Percentiles rank a stretch among this genome's conserved stretches.
Evolutionary conservation across 2,329 filamentous ascomycete species (phyloP).

Genomic region (Aaosphaeria pasadenensis): DNA sequence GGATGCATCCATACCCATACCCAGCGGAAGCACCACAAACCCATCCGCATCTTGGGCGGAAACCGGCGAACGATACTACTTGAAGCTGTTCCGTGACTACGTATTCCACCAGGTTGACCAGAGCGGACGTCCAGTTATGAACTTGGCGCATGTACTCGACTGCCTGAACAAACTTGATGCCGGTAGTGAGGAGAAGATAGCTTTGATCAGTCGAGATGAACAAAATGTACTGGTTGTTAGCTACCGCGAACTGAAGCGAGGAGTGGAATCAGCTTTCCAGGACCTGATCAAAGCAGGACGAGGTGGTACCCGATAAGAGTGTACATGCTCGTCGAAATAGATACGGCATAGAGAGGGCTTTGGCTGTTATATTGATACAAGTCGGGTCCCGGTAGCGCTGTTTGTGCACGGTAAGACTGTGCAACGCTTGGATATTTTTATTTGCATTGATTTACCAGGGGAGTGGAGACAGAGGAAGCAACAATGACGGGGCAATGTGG

Average conservation of each 20-base stretch:
- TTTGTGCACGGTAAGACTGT: too few species aligned
- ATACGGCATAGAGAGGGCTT: too few species aligned
- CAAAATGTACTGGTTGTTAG: conserved; percentile 84
- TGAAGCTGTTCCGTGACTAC: conserved; percentile 95
- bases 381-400: too few species aligned
- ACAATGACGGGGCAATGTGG: too few species aligned
- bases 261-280: conserved; percentile 59
- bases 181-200: conserved; percentile 81
- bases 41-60: conserved; percentile 70
- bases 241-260: conserved; percentile 81
- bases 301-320: conserved; percentile 1
- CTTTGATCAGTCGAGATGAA: conserved; percentile 83
- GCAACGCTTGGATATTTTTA: too few species aligned
- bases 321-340: not conserved
- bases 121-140: conserved; percentile 76
- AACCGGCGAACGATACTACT: conserved; percentile 84
- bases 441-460: too few species aligned
- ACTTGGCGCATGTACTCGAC: conserved; percentile 81
- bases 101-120: conserved; percentile 94
- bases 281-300: conserved; percentile 46
- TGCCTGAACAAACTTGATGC: conserved; percentile 92
- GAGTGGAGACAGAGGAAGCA: too few species aligned
- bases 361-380: too few species aligned
- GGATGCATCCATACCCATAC: conserved; percentile 59
- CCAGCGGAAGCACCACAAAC: conserved; percentile 22